These are phyloP conservation scores for Aegilops speltoides DNA, from an alignment of 176 grass and related monocot genomes.

Conservation along the genomic window DNA sequence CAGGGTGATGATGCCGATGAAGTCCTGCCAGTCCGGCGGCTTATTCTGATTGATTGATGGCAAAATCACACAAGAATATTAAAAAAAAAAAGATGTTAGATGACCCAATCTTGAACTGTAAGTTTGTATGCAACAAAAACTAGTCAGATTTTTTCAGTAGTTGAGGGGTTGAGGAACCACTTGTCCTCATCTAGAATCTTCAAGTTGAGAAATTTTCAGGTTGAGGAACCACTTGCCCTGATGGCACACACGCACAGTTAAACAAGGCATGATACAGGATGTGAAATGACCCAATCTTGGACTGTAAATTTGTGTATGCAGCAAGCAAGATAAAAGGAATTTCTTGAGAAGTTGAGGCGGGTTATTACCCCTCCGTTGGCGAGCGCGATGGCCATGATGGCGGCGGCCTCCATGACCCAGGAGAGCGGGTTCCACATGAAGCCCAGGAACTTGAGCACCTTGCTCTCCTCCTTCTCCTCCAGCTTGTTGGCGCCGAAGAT, in stretches of 20 bases:
- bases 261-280: neutral
- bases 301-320: neutral
- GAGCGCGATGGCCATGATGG: slow-evolving; percentile 78
- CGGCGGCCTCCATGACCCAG: slow-evolving; percentile 81
- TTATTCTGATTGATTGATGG: no score
- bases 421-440: slow-evolving; percentile 91
- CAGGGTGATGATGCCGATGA: slow-evolving; percentile 69
- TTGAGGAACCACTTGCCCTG: no score
- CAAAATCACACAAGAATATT: no score
- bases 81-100: no score
- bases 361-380: slow-evolving; percentile 66
- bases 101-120: no score
- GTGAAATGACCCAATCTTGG: neutral
- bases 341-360: no score
- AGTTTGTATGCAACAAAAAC: no score
- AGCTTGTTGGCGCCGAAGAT: slow-evolving; percentile 76
- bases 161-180: no score
- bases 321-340: neutral
- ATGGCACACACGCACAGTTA: neutral
- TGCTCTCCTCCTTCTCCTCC: slow-evolving; percentile 87
- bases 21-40: slow-evolving; percentile 79
- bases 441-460: slow-evolving; percentile 71
- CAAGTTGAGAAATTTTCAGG: neutral
- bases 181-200: no score
- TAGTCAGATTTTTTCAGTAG: no score